These are phyloP conservation scores for Scolecobasidium constrictum DNA, from an alignment of 2,329 filamentous ascomycete species.

Conservation along the genomic window DNA sequence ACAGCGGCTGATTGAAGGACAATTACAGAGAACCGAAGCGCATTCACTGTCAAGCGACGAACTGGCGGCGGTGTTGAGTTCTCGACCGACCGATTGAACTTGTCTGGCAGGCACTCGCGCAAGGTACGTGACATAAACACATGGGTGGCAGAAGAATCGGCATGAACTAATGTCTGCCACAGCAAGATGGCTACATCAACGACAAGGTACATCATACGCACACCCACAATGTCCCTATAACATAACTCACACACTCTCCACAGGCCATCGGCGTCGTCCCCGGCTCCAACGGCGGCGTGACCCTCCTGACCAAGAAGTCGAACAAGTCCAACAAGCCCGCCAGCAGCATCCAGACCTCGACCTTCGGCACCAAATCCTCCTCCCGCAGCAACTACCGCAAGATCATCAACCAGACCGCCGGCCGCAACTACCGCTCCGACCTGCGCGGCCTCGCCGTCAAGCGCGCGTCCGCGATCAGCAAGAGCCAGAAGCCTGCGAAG, in stretches of 20 bases:
- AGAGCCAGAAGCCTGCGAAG: constrained; percentile 71
- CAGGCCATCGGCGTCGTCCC: constrained; percentile 74
- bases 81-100: constrained; percentile 89
- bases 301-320: constrained; percentile 76
- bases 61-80: constrained; percentile 77
- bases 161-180: constrained; percentile 13
- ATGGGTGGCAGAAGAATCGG: too few relatives aligned
- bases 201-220: constrained; percentile 57
- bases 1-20: neutral
- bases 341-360: constrained; percentile 51
- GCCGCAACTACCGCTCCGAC: constrained; percentile 64
- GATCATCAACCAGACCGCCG: constrained; percentile 72
- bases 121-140: constrained; percentile 59
- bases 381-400: constrained; percentile 81
- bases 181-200: constrained; percentile 91
- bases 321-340: constrained; percentile 63
- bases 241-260: constrained; percentile 9
- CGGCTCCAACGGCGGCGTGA: constrained; percentile 68
- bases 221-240: constrained; percentile 8
- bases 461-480: constrained; percentile 76
- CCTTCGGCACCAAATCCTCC: constrained; percentile 61
- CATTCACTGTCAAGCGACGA: constrained; percentile 86
- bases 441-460: constrained; percentile 56
- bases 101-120: constrained; percentile 81
- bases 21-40: constrained; percentile 74